These are phyloP conservation scores for Clonostachys rosea DNA, from an alignment of 2,329 filamentous ascomycete genomes.

Conservation along the genomic window DNA sequence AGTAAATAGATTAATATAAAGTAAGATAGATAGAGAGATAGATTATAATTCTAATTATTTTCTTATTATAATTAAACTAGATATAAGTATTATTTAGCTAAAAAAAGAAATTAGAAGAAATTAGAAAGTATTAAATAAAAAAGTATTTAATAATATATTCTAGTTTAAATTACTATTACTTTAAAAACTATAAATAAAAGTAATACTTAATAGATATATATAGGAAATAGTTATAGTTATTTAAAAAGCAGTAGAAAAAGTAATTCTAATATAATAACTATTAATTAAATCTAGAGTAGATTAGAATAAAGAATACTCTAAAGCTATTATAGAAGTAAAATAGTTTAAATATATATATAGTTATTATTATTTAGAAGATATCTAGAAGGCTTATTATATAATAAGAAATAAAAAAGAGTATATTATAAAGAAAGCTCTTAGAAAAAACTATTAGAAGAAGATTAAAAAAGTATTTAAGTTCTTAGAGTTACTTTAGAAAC, in stretches of 20 bases:
- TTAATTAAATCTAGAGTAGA: neutral
- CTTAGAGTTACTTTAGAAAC: too few species aligned
- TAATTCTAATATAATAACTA: neutral
- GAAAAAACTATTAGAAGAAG: too few species aligned
- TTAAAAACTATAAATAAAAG: neutral
- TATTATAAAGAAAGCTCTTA: neutral
- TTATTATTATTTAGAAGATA: neutral
- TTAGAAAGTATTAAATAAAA: neutral
- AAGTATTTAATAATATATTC: neutral
- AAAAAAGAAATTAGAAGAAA: neutral
- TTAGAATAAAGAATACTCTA: neutral
- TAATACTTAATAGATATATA: too few species aligned
- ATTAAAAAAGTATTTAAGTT: too few species aligned
- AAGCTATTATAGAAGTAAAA: neutral
- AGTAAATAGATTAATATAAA: neutral
- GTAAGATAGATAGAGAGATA: neutral
- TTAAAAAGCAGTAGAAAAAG: neutral
- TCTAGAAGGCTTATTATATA: neutral
- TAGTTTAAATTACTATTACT: neutral
- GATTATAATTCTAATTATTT: neutral
- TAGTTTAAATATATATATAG: neutral
- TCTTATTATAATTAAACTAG: neutral
- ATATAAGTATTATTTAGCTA: neutral
- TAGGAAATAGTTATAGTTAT: neutral
- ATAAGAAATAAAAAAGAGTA: neutral